phyloP scores from a whole-genome alignment of 2,329 filamentous ascomycete species.

The Fusarium mangiferae region DNA sequence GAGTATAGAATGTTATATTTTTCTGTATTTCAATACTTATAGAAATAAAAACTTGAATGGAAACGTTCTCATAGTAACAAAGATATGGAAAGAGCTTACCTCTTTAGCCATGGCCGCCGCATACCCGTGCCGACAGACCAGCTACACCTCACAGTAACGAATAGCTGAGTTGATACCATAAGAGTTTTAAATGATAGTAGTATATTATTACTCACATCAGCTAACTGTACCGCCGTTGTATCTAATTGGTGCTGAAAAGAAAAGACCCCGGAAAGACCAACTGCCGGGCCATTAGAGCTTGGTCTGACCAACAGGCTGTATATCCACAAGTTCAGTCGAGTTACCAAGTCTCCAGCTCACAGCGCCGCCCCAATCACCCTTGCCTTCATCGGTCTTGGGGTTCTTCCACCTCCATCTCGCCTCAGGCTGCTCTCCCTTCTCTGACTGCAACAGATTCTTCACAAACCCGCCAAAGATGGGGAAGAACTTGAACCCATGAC shows the following conservation, averaged over 20 bases:
- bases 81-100: fast-evolving
- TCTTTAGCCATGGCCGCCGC: too few species aligned
- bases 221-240: fast-evolving
- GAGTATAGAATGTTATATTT: fast-evolving
- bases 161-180: fast-evolving
- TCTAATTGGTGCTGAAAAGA: not conserved
- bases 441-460: constrained; percentile 56
- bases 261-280: fast-evolving
- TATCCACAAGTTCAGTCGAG: constrained; percentile 40
- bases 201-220: not conserved
- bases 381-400: constrained; percentile 1
- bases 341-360: constrained; percentile 54
- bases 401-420: constrained; percentile 64
- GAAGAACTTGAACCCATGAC: constrained; percentile 72
- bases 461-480: constrained; percentile 68
- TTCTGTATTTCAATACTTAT: fast-evolving
- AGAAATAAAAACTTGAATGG: fast-evolving
- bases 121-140: fast-evolving
- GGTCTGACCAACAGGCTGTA: not conserved
- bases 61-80: fast-evolving
- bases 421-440: constrained; percentile 52
- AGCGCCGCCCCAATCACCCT: constrained; percentile 43
- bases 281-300: constrained; percentile 3
- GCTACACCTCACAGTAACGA: fast-evolving
- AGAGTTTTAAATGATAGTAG: fast-evolving